Evolutionary conservation across 2,329 filamentous ascomycete genomes (phyloP), one percentile per base, ranked within the genome.

Genomic region (Colletotrichum shisoi): DNA sequence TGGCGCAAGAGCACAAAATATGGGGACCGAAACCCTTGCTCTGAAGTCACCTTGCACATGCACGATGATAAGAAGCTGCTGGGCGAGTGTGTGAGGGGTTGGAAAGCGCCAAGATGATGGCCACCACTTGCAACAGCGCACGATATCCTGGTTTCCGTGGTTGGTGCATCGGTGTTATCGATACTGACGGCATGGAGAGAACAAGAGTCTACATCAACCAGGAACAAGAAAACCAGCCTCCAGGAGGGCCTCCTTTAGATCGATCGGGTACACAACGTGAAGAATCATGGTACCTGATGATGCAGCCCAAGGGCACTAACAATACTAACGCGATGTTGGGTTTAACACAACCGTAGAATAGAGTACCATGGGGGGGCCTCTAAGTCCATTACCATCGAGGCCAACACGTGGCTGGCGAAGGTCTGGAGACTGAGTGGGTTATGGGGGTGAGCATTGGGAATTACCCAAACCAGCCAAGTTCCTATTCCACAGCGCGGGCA

Each of bases 1-100:
- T 59, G 37, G 57, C 57, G 57, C 45, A 24, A 59, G 45, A 19
- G 31, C 31, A n/a, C 13, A 8, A 8, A 2, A 4, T 37, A 24
- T 40, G 44, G n/a, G 19, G 44, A 24, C 44, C 6, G 19, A n/a
- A 27, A 37, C 27, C n/a, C 42, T 37, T 5, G 31, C 45, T 15
- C 3, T 12, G 13, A 39, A 45, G 31, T 39, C 13, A 17, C 34
- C 15, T 24, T 13, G n/a, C 27, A 15, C 21, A 40, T 42, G 44
- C 15, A 51, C 17, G 5, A 59, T 12, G 57, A 59, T 59, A 59
- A 51, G 57, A 27, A 51, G 19, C 34, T 42, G 34, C 5, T 19
- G 24, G 24, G 31, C 31, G 2, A 9, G 19, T 8, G 11, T 4
- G 44, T 12, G 45, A 59, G 57, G 34, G 57, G 45, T 59, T 31